phyloP scores from a whole-genome alignment of 2,329 filamentous ascomycete genomes.

The Aureobasidium zeae region DNA sequence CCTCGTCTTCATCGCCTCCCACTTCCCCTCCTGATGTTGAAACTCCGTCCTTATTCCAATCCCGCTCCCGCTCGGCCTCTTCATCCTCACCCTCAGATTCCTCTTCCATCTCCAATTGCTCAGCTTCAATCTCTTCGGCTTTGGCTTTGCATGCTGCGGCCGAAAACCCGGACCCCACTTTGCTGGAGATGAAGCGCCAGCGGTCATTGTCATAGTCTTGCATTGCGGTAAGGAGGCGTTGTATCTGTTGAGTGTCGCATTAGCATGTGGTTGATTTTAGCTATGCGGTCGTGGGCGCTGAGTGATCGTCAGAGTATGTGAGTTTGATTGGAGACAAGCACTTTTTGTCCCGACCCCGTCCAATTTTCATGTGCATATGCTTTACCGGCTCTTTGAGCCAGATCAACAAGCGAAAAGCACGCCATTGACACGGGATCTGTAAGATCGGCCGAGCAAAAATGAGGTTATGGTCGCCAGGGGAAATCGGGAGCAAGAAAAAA shows the following conservation, averaged over 20 bases:
- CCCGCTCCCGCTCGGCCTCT: background rate
- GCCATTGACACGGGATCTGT: too few relatives aligned
- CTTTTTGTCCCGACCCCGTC: too few relatives aligned
- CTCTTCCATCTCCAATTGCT: constrained; percentile 18
- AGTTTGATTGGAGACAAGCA: too few relatives aligned
- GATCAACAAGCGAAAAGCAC: too few relatives aligned
- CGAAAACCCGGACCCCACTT: constrained; percentile 83
- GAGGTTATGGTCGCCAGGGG: too few relatives aligned
- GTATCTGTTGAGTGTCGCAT: too few relatives aligned
- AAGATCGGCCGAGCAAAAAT: too few relatives aligned
- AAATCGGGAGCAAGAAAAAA: constrained; percentile 14
- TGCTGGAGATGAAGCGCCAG: constrained; percentile 85
- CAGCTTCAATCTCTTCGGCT: constrained; percentile 49
- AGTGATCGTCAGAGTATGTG: too few relatives aligned
- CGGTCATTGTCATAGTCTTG: constrained; percentile 85
- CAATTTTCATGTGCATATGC: too few relatives aligned
- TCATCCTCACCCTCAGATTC: background rate
- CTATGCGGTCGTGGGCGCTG: constrained; percentile 14
- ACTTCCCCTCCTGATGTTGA: too few relatives aligned
- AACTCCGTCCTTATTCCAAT: too few relatives aligned
- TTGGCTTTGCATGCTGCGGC: constrained; percentile 79
- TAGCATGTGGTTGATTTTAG: background rate
- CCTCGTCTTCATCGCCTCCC: background rate
- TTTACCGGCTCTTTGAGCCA: too few relatives aligned
- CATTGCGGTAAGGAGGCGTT: constrained; percentile 66